Evolutionary conservation across 2,329 filamentous ascomycete species (phyloP).

Genomic region (Bisporella sp.): DNA sequence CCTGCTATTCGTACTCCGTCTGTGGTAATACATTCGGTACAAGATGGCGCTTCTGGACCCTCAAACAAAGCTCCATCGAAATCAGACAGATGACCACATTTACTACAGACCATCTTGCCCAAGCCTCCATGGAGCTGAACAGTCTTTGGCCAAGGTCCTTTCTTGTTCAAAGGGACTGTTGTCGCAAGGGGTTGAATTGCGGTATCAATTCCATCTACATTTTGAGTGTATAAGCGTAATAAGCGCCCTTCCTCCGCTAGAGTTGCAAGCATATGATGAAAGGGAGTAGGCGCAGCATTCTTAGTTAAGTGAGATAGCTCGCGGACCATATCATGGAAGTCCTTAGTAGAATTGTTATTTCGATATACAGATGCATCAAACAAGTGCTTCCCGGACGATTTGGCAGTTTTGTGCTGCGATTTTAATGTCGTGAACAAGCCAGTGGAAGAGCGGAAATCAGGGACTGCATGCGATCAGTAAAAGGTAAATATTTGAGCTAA

Average conservation of each 20-base stretch:
- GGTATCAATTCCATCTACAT: slow-evolving; percentile 93
- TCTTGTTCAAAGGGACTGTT: slow-evolving; percentile 69
- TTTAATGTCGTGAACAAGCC: slow-evolving; percentile 84
- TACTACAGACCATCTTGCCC: slow-evolving; percentile 94
- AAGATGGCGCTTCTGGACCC: slow-evolving; percentile 76
- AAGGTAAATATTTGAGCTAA: slow-evolving; percentile 6
- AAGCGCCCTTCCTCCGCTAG: slow-evolving; percentile 81
- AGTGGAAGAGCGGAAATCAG: slow-evolving; percentile 88
- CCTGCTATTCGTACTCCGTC: slow-evolving; percentile 72
- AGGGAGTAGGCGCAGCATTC: slow-evolving; percentile 72
- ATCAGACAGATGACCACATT: slow-evolving; percentile 70
- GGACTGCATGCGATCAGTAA: slow-evolving; percentile 47
- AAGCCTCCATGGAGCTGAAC: slow-evolving; percentile 91
- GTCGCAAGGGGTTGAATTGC: slow-evolving; percentile 74
- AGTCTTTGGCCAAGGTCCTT: slow-evolving; percentile 88
- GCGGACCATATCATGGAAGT: slow-evolving; percentile 95
- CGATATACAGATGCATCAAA: slow-evolving; percentile 98
- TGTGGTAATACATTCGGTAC: slow-evolving; percentile 63
- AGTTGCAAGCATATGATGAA: slow-evolving; percentile 90
- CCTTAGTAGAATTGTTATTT: slow-evolving; percentile 78
- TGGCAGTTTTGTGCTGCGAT: slow-evolving; percentile 74
- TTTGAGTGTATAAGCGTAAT: slow-evolving; percentile 89
- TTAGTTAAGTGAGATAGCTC: slow-evolving; percentile 74
- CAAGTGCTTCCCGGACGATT: slow-evolving; percentile 87
- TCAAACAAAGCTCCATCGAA: slow-evolving; percentile 78